These are phyloP conservation scores for Paecilomyces sp. DNA, from an alignment of 2,329 filamentous ascomycete species.

Conservation along the genomic window DNA sequence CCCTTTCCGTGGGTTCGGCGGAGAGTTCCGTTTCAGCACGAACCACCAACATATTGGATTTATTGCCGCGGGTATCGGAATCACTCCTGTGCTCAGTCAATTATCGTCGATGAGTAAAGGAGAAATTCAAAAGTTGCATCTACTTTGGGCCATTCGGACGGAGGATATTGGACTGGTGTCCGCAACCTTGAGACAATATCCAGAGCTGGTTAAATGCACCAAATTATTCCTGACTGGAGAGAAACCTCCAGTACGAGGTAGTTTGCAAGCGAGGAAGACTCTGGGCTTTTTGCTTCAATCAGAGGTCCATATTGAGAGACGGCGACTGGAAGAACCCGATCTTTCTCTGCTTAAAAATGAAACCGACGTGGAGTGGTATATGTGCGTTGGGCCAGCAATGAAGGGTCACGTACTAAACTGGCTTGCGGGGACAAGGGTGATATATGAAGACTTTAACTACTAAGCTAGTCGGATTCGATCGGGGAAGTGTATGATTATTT, in stretches of 20 bases:
- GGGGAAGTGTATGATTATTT: too few relatives aligned
- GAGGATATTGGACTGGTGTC: conserved; percentile 57
- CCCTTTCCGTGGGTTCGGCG: conserved; percentile 66
- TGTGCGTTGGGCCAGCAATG: conserved; percentile 50
- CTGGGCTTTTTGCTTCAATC: conserved; percentile 6
- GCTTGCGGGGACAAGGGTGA: conserved; percentile 49
- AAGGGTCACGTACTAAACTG: conserved; percentile 45
- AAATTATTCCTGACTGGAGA: conserved; percentile 57
- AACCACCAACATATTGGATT: conserved; percentile 28
- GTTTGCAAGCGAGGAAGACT: conserved; percentile 31
- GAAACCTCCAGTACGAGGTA: conserved; percentile 29
- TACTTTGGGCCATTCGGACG: conserved; percentile 62
- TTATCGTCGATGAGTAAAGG: conserved; percentile 42
- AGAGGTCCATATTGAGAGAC: conserved; percentile 29
- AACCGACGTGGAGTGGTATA: conserved; percentile 44
- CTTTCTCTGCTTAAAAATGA: conserved; percentile 12
- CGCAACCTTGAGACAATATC: conserved; percentile 50
- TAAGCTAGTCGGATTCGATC: conserved; percentile 15
- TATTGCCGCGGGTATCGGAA: conserved; percentile 72
- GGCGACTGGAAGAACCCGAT: conserved; percentile 45
- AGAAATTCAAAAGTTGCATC: conserved; percentile 34
- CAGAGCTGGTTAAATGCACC: conserved; percentile 46
- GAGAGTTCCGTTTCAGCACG: conserved; percentile 47
- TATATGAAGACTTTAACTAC: conserved; percentile 57
- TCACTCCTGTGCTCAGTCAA: conserved; percentile 73